Evolutionary conservation across 140 eudicot genomes (phyloP).

Genomic region (Stevia rebaudiana): DNA sequence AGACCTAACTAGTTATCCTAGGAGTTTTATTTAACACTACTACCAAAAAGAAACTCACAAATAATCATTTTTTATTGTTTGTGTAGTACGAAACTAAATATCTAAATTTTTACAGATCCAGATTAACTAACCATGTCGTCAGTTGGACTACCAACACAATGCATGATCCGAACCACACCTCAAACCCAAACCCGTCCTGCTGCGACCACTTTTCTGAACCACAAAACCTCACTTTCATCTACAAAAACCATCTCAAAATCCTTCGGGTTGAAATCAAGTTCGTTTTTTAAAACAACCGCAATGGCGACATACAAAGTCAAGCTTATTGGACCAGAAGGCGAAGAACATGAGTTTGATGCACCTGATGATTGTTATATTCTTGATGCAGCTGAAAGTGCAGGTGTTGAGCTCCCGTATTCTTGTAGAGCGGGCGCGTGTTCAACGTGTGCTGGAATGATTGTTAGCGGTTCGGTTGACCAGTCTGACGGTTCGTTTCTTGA

Average conservation of each 20-base stretch:
- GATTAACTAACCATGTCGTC: constrained; percentile 30
- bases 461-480: constrained; percentile 58
- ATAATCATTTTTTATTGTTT: background rate
- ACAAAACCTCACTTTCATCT: constrained; percentile 27
- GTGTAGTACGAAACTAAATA: background rate
- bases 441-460: constrained; percentile 59
- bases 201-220: constrained; percentile 11
- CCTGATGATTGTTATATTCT: constrained; percentile 68
- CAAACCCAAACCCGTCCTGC: constrained; percentile 5
- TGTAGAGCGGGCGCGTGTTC: constrained; percentile 81
- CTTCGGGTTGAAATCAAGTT: constrained; percentile 39
- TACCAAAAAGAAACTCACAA: no score
- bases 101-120: background rate
- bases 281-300: constrained; percentile 28
- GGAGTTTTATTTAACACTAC: background rate
- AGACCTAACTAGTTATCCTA: no score
- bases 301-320: constrained; percentile 72
- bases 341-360: constrained; percentile 63
- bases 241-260: constrained; percentile 34
- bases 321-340: constrained; percentile 54
- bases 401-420: constrained; percentile 67
- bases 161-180: constrained; percentile 25
- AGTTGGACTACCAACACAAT: constrained; percentile 32
- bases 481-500: constrained; percentile 73
- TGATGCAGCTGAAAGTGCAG: constrained; percentile 63